Conservation (phyloP, 108 stramenopile genomes). For the Conticribra weissflogii region DNA sequence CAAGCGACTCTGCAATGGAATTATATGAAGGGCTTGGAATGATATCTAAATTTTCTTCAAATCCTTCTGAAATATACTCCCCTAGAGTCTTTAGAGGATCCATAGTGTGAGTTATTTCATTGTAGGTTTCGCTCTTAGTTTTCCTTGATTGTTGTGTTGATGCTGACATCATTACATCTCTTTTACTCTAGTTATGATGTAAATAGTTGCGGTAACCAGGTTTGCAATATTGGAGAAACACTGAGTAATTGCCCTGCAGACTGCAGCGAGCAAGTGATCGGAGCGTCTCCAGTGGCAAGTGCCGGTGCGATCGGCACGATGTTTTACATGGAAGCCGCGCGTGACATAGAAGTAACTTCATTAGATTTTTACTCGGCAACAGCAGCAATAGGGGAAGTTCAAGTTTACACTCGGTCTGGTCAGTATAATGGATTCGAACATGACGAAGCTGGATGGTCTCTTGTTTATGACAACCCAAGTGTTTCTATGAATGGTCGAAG, state of each 20-base stretch:
- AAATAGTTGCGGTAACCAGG: conserved; percentile 13
- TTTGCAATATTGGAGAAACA: conserved; percentile 6
- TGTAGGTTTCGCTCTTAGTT: no score
- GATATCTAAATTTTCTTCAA: no score
- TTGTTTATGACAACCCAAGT: conserved; percentile 2
- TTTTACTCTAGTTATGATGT: no score
- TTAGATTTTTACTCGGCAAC: conserved; percentile 25
- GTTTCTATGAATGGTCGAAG: conserved; percentile 2
- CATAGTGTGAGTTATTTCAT: no score
- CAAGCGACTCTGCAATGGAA: no score
- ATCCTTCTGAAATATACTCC: no score
- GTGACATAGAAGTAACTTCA: conserved; percentile 11
- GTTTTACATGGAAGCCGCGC: conserved; percentile 10
- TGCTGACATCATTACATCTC: no score
- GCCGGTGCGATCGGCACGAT: conserved; percentile 24
- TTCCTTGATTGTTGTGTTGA: no score
- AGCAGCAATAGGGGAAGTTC: conserved; percentile 1
- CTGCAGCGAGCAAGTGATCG: conserved; percentile 4
- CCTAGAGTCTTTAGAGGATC: no score
- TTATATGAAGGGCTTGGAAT: no score
- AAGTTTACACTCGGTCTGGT: conserved; percentile 30
- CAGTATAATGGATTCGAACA: conserved; percentile 11
- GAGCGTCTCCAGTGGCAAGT: neutral
- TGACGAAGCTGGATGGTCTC: conserved; percentile 14
- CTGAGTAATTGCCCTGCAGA: conserved; percentile 7